Conservation (phyloP, 805 yeast species). For the Candida methanosorbosa region DNA sequence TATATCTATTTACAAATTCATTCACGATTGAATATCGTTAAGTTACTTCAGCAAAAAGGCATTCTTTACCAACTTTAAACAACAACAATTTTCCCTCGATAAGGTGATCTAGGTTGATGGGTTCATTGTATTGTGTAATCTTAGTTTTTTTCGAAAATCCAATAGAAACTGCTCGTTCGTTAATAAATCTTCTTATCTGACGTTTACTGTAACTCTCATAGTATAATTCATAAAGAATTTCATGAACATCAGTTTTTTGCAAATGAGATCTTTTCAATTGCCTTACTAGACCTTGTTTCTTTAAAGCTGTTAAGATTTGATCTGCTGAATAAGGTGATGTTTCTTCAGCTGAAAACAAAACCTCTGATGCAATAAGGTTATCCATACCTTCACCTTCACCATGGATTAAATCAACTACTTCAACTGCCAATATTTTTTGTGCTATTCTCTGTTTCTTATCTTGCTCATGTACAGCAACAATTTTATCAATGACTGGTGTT, state of each 20-base stretch:
- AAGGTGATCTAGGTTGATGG: constrained; percentile 39
- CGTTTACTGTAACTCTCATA: constrained; percentile 29
- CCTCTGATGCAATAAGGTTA: constrained; percentile 58
- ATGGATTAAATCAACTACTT: constrained; percentile 81
- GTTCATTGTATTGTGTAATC: constrained; percentile 38
- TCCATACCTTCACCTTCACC: constrained; percentile 69
- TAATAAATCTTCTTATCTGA: constrained; percentile 38
- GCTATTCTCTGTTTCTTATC: constrained; percentile 64
- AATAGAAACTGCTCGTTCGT: constrained; percentile 63
- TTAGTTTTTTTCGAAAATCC: constrained; percentile 56
- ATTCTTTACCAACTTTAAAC: constrained; percentile 69
- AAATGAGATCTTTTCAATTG: constrained; percentile 24
- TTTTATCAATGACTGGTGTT: constrained; percentile 40
- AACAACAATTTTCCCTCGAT: constrained; percentile 55
- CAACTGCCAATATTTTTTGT: constrained; percentile 71
- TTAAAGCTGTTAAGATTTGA: constrained; percentile 47
- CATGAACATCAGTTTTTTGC: constrained; percentile 32
- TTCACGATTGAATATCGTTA: too few relatives aligned
- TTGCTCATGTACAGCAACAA: constrained; percentile 42
- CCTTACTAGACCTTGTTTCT: constrained; percentile 45
- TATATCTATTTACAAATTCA: too few relatives aligned
- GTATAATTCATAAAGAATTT: constrained; percentile 38
- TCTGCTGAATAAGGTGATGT: constrained; percentile 35
- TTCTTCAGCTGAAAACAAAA: constrained; percentile 43
- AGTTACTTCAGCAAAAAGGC: constrained; percentile 44